Evolutionary conservation across 1,284 basidiomycete species (phyloP).

Genomic region (Psilocybe mexicana): DNA sequence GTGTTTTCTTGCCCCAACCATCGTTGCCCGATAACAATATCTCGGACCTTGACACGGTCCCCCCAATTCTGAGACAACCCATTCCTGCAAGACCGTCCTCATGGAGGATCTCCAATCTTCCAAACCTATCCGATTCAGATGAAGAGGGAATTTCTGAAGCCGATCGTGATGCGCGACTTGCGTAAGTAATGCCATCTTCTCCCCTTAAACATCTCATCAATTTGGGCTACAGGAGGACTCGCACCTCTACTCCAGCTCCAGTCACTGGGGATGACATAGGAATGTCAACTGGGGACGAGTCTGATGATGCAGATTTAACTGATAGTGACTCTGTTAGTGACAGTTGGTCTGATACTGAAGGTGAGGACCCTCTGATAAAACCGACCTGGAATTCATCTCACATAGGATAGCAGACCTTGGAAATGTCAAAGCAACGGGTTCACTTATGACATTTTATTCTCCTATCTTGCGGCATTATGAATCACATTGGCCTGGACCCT

Average conservation of each 20-base stretch:
- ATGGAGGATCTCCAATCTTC: slow-evolving; percentile 28
- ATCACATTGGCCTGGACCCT: slow-evolving; percentile 27
- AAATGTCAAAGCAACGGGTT: slow-evolving; percentile 17
- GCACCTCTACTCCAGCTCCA: slow-evolving; percentile 40
- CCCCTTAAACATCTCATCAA: neutral
- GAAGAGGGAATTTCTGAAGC: slow-evolving; percentile 61
- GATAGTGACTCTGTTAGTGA: slow-evolving; percentile 54
- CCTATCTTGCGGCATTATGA: slow-evolving; percentile 39
- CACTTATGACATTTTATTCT: slow-evolving; percentile 42
- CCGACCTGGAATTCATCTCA: neutral
- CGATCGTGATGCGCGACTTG: slow-evolving; percentile 66
- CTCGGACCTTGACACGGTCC: neutral
- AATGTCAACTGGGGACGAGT: slow-evolving; percentile 72
- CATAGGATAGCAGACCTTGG: slow-evolving; percentile 17
- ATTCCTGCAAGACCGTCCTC: slow-evolving; percentile 11
- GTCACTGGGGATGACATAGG: slow-evolving; percentile 41
- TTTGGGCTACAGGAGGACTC: slow-evolving; percentile 46
- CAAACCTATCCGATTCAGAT: slow-evolving; percentile 63
- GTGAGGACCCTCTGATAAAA: slow-evolving; percentile 16
- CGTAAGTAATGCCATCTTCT: slow-evolving; percentile 40
- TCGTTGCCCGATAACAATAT: slow-evolving; percentile 11
- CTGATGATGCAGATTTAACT: slow-evolving; percentile 69
- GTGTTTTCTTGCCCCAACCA: slow-evolving; percentile 60
- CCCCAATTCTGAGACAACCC: slow-evolving; percentile 9
- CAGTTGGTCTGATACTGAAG: slow-evolving; percentile 48